Evolutionary conservation across 164 flowering plant genomes (phyloP).

Genomic region (grape (Vitis vinifera)): DNA sequence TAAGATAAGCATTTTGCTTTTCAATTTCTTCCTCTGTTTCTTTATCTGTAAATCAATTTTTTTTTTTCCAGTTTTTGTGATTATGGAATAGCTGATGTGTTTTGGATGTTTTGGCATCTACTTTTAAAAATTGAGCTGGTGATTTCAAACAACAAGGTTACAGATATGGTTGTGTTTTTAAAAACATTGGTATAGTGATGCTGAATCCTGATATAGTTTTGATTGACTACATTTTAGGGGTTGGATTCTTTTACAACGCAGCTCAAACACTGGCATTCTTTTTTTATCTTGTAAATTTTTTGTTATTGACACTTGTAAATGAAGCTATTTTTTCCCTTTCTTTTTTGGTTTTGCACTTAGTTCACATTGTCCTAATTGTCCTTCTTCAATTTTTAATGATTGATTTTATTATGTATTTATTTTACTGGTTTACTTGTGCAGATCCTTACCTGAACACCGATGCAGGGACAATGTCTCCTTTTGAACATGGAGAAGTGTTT

Average conservation of each 20-base stretch:
- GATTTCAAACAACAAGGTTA: too few species aligned
- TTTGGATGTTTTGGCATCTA: too few species aligned
- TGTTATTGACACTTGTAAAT: not conserved
- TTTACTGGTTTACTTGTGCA: conserved; percentile 3
- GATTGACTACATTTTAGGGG: too few species aligned
- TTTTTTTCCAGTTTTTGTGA: too few species aligned
- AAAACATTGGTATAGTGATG: too few species aligned
- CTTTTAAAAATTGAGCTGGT: too few species aligned
- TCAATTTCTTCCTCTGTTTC: too few species aligned
- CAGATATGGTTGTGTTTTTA: too few species aligned
- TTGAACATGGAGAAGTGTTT: conserved; percentile 45
- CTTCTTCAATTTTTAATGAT: not conserved
- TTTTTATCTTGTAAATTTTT: not conserved
- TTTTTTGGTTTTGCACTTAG: not conserved
- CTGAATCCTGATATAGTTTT: too few species aligned
- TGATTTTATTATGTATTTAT: not conserved
- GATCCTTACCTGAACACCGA: conserved; percentile 44
- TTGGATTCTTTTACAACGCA: too few species aligned
- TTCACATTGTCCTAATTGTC: not conserved
- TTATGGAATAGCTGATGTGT: too few species aligned
- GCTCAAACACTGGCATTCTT: not conserved
- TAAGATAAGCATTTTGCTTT: not conserved
- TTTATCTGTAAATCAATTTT: too few species aligned
- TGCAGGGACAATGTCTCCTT: conserved; percentile 48
- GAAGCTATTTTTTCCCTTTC: not conserved